Base-by-base conservation (phyloP, 164 flowering plant genomes). In the Stephania cephalantha region DNA sequence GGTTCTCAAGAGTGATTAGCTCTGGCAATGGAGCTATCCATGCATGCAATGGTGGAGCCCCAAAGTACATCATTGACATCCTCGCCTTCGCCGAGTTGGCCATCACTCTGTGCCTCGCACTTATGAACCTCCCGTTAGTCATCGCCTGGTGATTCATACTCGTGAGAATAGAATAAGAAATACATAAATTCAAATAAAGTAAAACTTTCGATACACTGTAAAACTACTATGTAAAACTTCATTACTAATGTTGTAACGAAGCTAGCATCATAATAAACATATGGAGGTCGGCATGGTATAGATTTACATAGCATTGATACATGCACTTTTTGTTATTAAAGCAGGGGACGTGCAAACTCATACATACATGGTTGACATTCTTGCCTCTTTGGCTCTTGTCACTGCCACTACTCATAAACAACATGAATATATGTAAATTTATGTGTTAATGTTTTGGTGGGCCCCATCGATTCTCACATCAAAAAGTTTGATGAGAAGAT, bases 71-170 rank as follows among this genome's bases (percentile, higher is more conserved):
- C 85, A 84, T 84, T 18, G 98, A 93, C 87, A 86, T 76, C 72
- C 97, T 87, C 1, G 91, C 20, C 80, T 82, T 82, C 53, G 4
- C 48, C 10, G 90, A 72, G 83, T 80, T 86, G 1, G 89, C 78
- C 83, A 89, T 11, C 1, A 83, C 98, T 46, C 98, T 84, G 61
- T 93, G 98, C 46, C 89, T 88, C 77, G 87, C 97, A 77, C 96
- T 93, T 70, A 15, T n/a, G n/a, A 93, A 76, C 73, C 89, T 86
- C 76, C 97, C 97, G 73, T 93, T 93, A 1, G 93, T 91, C 79
- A 93, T 67, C 5, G 80, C 96, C 98, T 93, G n/a, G 3, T 9
- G n/a, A 15, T 9, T 13, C 10, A 50, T 2, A 13, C 55, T 50
- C 6, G 10, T 50, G 9, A 50, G 6, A 2, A 9, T 3, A 50